phyloP scores from a whole-genome alignment of 108 stramenopile genomes.

The Skeletonema menzelii region DNA sequence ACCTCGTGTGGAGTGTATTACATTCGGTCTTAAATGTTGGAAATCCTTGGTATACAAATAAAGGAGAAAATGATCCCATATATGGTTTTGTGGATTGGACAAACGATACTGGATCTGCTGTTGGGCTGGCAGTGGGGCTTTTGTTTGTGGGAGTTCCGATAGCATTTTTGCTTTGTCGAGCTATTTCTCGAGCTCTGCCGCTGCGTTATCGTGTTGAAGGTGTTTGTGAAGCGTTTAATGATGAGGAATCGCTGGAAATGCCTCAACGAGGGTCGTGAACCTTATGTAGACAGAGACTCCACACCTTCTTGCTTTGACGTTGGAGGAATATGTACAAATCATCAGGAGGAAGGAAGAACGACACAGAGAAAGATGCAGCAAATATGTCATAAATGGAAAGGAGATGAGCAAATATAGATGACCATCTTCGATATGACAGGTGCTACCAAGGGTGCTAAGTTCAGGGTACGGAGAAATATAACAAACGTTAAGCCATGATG shows the following conservation, averaged over 20 bases:
- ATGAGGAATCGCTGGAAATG: neutral
- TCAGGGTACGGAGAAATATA: too few species aligned
- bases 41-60: slow-evolving; percentile 40
- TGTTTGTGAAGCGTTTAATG: neutral
- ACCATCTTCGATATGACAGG: too few species aligned
- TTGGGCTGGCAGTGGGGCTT: slow-evolving; percentile 4
- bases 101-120: slow-evolving; percentile 12
- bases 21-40: slow-evolving; percentile 29
- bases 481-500: too few species aligned
- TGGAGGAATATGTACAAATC: too few species aligned
- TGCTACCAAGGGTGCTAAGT: too few species aligned
- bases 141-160: slow-evolving; percentile 36
- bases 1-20: slow-evolving; percentile 39
- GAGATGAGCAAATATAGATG: too few species aligned
- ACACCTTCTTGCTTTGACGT: too few species aligned
- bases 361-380: too few species aligned
- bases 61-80: slow-evolving; percentile 46
- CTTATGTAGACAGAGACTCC: too few species aligned
- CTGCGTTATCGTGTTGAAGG: neutral
- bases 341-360: too few species aligned
- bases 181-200: slow-evolving; percentile 14
- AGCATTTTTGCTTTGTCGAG: slow-evolving; percentile 28
- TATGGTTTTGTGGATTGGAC: slow-evolving; percentile 45
- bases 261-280: neutral
- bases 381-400: too few species aligned